Base-by-base conservation (phyloP, 768 basidiomycete genomes). In the Rhizopogon vinicolor region DNA sequence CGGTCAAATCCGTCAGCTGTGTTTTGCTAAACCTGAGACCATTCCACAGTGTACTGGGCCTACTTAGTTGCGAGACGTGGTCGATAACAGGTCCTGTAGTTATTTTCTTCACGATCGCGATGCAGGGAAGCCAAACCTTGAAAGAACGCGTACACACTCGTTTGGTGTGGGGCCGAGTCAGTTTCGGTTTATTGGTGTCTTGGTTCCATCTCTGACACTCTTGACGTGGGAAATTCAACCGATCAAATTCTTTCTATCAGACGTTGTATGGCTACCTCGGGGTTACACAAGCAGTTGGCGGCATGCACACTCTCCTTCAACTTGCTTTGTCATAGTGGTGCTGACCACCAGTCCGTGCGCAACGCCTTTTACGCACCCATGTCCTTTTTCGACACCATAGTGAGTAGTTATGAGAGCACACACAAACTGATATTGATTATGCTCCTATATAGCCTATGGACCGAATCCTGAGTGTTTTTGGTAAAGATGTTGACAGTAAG, bases 371-470 rank as follows among this genome's bases (percentile, higher is more conserved):
- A 81, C 64, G 87, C 88, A 0, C 87, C 87, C 0, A 89, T 87
- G 84, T 77, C 81, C 2, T 89, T 89, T 70, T 91, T 90, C 60
- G 89, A 91, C 65, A 86, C 79, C 1, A 85, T 83, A n/a, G 81
- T 80, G 58, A 59, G 67, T 53, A 10, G 28, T 18, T 44, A 7
- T 16, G 19, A 18, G 22, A 25, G n/a, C n/a, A 4, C 3, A 22
- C 12, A 5, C 1, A 16, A 22, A 31, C 14, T 18, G 13, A 43
- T 31, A 16, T 0, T 9, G 19, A 42, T 53, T 19, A 41, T 12
- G 25, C 44, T 49, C 41, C 25, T 13, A 7, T 16, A 7, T 25
- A 82, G 82, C 83, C 83, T 0, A 73, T 78, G 62, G 85, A 84
- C 18, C 79, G 85, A 31, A 81, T 85, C 19, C 67, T 84, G 29